Percentiles rank a stretch among this genome's conserved stretches.
These are phyloP conservation scores for Ophiosphaerella narmari DNA, from an alignment of 2,329 filamentous ascomycete species.

Conservation along the genomic window DNA sequence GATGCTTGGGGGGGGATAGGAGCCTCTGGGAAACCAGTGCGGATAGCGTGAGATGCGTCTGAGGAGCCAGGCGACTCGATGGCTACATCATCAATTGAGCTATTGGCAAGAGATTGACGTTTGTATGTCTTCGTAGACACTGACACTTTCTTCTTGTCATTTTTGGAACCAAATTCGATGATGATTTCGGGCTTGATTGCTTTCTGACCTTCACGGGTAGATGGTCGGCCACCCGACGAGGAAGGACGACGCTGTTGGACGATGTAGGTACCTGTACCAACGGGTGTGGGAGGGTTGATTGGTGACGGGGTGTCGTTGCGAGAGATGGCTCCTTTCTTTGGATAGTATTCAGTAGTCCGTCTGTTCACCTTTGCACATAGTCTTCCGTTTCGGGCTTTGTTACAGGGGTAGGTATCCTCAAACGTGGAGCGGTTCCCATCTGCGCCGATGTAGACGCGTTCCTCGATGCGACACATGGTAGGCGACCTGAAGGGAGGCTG, in stretches of 20 bases:
- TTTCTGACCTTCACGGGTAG: conserved; percentile 27
- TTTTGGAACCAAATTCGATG: conserved; percentile 34
- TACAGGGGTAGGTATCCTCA: conserved; percentile 31
- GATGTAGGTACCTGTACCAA: conserved; percentile 25
- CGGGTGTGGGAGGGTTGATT: conserved; percentile 38
- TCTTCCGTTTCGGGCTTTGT: conserved; percentile 23
- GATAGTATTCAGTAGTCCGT: conserved; percentile 28
- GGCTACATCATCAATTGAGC: conserved; percentile 25
- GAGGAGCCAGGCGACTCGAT: conserved; percentile 39
- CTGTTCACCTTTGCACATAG: conserved; percentile 32
- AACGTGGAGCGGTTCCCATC: conserved; percentile 33
- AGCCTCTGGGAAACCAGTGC: conserved; percentile 40
- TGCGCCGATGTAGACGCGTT: conserved; percentile 31
- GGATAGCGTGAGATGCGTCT: conserved; percentile 35
- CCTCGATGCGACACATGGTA: conserved; percentile 41
- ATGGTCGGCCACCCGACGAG: conserved; percentile 27
- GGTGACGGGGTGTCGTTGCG: conserved; percentile 38
- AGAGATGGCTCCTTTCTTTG: conserved; percentile 14
- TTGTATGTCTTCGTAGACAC: conserved; percentile 26
- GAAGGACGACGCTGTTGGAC: conserved; percentile 33
- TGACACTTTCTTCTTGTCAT: conserved; percentile 30
- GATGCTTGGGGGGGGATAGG: conserved; percentile 19
- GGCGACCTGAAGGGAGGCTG: neutral
- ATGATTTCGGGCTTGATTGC: conserved; percentile 33
- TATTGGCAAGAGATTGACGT: conserved; percentile 29